Base-by-base conservation (phyloP, 2,329 filamentous ascomycete species). In the Cyphellophora europaea region DNA sequence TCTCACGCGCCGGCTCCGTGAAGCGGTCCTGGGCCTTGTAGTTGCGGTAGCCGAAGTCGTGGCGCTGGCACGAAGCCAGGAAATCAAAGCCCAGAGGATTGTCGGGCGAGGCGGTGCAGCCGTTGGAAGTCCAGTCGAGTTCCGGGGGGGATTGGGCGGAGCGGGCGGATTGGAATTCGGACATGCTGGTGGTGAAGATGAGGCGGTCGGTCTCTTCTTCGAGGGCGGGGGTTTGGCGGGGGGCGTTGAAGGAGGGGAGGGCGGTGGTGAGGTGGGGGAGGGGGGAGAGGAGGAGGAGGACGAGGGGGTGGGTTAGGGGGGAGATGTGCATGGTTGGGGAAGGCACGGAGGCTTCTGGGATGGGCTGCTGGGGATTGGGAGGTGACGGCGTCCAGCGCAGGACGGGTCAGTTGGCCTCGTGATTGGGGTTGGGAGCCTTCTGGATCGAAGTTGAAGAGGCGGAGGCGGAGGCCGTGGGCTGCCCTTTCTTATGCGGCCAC, bases 1-100 rank as follows among this genome's bases (percentile, higher is more conserved):
- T 52, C n/a, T 50, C 35, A 48, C 66, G 67, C 35, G 51, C 54
- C 5, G 42, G 50, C 5, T 55, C 50, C 3, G 57, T 64, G 50
- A 74, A 71, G 2, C 71, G 62, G 2, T 35, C 52, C 47, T 74
- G 69, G 2, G 34, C 37, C 33, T 68, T 66, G 50, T 63, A 74
- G 54, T 76, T 75, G 12, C 61, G 54, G 49, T 71, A 71, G 2
- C 69, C 70, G 49, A 75, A 75, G 47, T 75, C 72, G 40, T 76
- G 71, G 5, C 72, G 67, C 39, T 68, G 52, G 55, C 69, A 72
- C 10, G 59, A 62, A 0, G 57, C 31, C 14, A 47, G 28, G 41
- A 59, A 59, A 30, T 58, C 36, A 35, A 54, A 58, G 5, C 55
- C 55, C 3, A 51, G 39, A 2, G 53, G 56, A 6, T 51, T 47